A percentile compares a stretch with the other conserved stretches of the same genome.
These are phyloP conservation scores for Tolypocladium cylindrosporum DNA, from an alignment of 2,329 filamentous ascomycete species.

Conservation along the genomic window DNA sequence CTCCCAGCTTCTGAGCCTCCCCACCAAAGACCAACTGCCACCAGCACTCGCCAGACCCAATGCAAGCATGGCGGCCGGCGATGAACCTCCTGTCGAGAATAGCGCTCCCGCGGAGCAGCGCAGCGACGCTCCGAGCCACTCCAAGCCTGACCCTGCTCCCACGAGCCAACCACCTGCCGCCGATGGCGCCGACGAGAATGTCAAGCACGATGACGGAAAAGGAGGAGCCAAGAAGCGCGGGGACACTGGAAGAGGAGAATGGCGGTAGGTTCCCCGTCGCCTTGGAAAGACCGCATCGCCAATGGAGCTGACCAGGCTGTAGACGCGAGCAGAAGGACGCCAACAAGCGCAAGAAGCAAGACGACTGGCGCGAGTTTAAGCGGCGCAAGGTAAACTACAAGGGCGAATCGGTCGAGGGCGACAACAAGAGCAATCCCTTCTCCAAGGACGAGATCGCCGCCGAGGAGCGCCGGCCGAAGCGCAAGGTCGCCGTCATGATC, in stretches of 20 bases:
- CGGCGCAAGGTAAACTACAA: constrained; percentile 28
- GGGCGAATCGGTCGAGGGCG: constrained; percentile 20
- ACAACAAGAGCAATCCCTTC: constrained; percentile 36
- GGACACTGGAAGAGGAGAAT: constrained; percentile 17
- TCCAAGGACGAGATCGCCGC: constrained; percentile 74
- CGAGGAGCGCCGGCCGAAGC: constrained; percentile 82
- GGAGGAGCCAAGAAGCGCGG: constrained; percentile 8
- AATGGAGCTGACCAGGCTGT: constrained; percentile 22
- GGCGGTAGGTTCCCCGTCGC: constrained; percentile 4
- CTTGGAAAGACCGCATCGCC: constrained; percentile 5
- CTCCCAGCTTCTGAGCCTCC: not conserved
- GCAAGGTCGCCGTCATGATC: constrained; percentile 91
- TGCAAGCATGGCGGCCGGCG: constrained; percentile 22
- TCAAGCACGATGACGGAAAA: constrained; percentile 5
- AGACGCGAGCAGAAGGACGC: constrained; percentile 21
- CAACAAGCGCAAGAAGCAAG: constrained; percentile 28
- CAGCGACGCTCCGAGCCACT: constrained; percentile 4
- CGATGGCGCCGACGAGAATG: not conserved
- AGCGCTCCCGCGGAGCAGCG: constrained; percentile 8
- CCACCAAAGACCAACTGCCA: not conserved
- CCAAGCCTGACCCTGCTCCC: not conserved
- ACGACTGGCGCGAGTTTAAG: constrained; percentile 30
- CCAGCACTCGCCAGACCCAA: constrained; percentile 8
- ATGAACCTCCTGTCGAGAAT: constrained; percentile 17
- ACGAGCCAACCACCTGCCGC: not conserved